Evolutionary conservation across 2,329 filamentous ascomycete genomes (phyloP).

Genomic region (Arthrocladium fulminans): DNA sequence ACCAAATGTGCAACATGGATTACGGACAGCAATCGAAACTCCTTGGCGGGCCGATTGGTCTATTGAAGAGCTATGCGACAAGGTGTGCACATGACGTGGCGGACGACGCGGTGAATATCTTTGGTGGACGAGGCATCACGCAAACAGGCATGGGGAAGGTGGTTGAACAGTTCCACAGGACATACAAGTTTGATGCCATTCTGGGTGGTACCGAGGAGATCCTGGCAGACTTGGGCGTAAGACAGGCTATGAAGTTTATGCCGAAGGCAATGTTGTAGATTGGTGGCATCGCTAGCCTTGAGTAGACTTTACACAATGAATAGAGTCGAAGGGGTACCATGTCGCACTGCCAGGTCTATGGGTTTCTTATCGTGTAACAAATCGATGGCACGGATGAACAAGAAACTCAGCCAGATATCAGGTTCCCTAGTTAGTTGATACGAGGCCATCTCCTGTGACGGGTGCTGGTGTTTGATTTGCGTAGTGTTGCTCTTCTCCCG

Average conservation of each 20-base stretch:
- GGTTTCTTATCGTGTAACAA: too few species aligned
- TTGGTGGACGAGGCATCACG: conserved; percentile 67
- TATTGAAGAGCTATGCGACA: conserved; percentile 63
- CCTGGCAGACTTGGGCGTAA: conserved; percentile 58
- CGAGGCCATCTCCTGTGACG: too few species aligned
- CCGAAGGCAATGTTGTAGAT: conserved; percentile 70
- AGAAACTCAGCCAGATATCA: too few species aligned
- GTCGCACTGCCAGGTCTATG: background rate
- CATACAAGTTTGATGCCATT: conserved; percentile 54
- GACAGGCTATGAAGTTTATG: conserved; percentile 72
- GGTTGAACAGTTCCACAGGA: conserved; percentile 56
- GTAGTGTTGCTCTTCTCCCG: too few species aligned
- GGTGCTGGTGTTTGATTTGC: too few species aligned
- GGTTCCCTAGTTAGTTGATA: too few species aligned
- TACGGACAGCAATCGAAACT: conserved; percentile 36
- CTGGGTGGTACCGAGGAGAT: conserved; percentile 66
- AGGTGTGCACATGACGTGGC: conserved; percentile 65
- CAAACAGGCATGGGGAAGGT: conserved; percentile 61
- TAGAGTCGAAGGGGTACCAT: background rate
- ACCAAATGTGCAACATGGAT: conserved; percentile 48
- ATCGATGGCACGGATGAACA: too few species aligned
- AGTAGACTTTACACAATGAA: background rate
- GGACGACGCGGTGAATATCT: conserved; percentile 58
- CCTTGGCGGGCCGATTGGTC: conserved; percentile 61
- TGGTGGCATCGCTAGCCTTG: background rate